phyloP scores from a whole-genome alignment of 1,284 basidiomycete genomes.

The Exsudoporus floridanus region DNA sequence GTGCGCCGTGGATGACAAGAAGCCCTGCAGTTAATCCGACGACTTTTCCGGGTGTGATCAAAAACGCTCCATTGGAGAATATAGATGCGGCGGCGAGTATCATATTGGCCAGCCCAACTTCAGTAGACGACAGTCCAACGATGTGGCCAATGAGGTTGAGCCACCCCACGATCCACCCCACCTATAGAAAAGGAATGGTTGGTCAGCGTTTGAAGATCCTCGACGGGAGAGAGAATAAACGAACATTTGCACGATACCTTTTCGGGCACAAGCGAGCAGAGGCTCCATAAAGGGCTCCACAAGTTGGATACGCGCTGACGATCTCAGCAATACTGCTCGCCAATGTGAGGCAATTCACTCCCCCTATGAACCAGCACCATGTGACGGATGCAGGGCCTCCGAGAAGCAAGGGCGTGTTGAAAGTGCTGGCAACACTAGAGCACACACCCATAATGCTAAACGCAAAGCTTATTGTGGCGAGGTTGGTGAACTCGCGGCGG shows the following conservation, averaged over 20 bases:
- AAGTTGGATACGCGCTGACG: conserved; percentile 79
- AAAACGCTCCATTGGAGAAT: conserved; percentile 16
- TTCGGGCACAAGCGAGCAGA: conserved; percentile 73
- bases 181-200: conserved; percentile 10
- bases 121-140: conserved; percentile 82
- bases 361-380: conserved; percentile 84
- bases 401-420: conserved; percentile 74
- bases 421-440: conserved; percentile 78
- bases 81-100: conserved; percentile 72
- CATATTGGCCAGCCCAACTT: conserved; percentile 88
- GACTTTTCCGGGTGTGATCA: conserved; percentile 50
- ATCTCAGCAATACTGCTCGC: conserved; percentile 79
- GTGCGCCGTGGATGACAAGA: conserved; percentile 69
- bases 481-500: conserved; percentile 77
- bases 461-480: conserved; percentile 54
- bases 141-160: conserved; percentile 86
- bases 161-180: conserved; percentile 84
- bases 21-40: conserved; percentile 77
- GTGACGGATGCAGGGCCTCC: conserved; percentile 79
- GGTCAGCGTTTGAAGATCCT: neutral
- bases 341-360: conserved; percentile 73
- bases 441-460: conserved; percentile 57
- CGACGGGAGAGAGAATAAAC: conserved; percentile 15
- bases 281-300: conserved; percentile 77
- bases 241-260: conserved; percentile 58